Evolutionary conservation across 495 filamentous ascomycete species (phyloP).

Genomic region (Chaetomium tenue): DNA sequence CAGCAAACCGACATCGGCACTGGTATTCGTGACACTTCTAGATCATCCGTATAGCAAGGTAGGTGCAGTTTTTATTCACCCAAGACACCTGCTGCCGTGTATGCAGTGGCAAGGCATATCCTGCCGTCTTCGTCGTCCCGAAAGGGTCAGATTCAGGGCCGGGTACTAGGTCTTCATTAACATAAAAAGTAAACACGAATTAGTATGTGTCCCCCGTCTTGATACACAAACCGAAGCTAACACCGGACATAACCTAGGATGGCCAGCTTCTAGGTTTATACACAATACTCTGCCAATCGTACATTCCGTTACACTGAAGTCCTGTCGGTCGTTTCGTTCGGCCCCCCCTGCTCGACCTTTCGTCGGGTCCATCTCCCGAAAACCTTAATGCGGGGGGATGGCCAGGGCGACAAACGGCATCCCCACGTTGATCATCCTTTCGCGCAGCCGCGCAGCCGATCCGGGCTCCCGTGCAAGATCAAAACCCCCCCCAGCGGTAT

Average conservation of each 20-base stretch:
- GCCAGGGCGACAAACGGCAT: background rate
- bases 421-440: background rate
- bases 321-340: constrained; percentile 9
- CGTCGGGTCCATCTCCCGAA: background rate
- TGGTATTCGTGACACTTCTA: background rate
- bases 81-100: background rate
- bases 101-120: background rate
- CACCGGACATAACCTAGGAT: constrained; percentile 7
- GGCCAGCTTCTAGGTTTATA: constrained; percentile 11
- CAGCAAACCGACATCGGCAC: background rate
- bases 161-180: background rate
- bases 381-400: background rate
- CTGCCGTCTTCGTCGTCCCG: background rate
- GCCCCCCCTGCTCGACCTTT: background rate
- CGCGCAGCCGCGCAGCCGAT: background rate
- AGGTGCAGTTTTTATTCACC: background rate
- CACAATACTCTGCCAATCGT: constrained; percentile 23
- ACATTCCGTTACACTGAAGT: constrained; percentile 20
- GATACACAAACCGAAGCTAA: background rate
- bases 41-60: too few relatives aligned
- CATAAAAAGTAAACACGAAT: background rate
- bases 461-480: background rate
- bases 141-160: background rate
- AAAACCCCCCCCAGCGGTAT: constrained; percentile 1
- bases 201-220: constrained; percentile 14